phyloP scores from a whole-genome alignment of 352 stramenopile species.

The Aphanomyces euteiches region DNA sequence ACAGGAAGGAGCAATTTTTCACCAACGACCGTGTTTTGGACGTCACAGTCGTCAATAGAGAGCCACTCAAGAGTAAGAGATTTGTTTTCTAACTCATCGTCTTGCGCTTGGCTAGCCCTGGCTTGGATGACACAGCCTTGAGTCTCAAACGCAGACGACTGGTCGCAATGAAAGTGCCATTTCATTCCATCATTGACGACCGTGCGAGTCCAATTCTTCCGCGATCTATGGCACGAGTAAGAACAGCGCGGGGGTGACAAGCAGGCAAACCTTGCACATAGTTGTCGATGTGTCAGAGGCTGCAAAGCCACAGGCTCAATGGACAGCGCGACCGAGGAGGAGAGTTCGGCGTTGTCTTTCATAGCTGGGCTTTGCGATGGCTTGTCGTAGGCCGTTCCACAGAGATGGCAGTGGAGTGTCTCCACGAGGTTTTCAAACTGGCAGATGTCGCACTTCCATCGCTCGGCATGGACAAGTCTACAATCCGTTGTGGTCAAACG shows the following conservation, averaged over 20 bases:
- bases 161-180: neutral
- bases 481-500: too few species aligned
- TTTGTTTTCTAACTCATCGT: neutral
- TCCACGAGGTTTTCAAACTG: constrained; percentile 19
- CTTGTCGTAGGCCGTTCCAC: neutral
- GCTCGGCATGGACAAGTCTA: constrained; percentile 20
- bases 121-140: constrained; percentile 43
- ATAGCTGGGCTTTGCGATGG: neutral
- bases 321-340: too few species aligned
- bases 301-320: neutral
- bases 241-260: neutral
- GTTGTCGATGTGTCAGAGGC: constrained; percentile 18
- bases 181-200: constrained; percentile 39
- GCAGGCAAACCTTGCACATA: neutral
- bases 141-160: neutral
- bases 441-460: constrained; percentile 22
- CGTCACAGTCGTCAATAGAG: constrained; percentile 60
- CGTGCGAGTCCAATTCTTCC: constrained; percentile 54
- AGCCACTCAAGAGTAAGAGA: neutral
- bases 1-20: constrained; percentile 52
- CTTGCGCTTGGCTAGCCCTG: constrained; percentile 39
- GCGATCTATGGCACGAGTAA: neutral
- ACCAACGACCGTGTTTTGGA: constrained; percentile 61
- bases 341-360: neutral
- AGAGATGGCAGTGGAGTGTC: constrained; percentile 15